Evolutionary conservation across 2,329 filamentous ascomycete species (phyloP).

Genomic region (Rhynchosporium agropyri): DNA sequence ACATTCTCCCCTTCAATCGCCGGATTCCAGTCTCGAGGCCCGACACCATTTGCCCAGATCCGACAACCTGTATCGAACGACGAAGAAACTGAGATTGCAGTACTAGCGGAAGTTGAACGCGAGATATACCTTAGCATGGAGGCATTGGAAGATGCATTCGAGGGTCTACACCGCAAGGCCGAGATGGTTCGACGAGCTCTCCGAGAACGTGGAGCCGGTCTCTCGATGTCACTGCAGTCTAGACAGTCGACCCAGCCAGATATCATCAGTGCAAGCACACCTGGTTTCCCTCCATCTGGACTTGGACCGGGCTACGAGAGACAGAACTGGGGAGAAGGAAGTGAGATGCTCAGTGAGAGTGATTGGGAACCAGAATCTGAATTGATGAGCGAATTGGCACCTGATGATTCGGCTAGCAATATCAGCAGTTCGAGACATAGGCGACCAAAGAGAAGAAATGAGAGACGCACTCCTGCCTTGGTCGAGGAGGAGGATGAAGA

Average conservation of each 20-base stretch:
- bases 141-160: constrained; percentile 89
- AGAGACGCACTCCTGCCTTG: constrained; percentile 70
- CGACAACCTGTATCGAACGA: constrained; percentile 78
- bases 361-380: constrained; percentile 48
- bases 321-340: constrained; percentile 37
- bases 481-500: constrained; percentile 67
- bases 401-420: constrained; percentile 81
- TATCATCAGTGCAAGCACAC: constrained; percentile 48
- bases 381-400: constrained; percentile 64
- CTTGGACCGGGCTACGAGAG: constrained; percentile 42
- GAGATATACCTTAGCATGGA: constrained; percentile 97
- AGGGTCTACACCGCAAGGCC: constrained; percentile 83
- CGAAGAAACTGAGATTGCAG: constrained; percentile 90
- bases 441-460: constrained; percentile 67
- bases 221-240: constrained; percentile 48
- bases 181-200: constrained; percentile 78
- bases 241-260: constrained; percentile 36
- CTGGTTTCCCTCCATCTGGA: constrained; percentile 42
- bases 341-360: constrained; percentile 52
- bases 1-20: constrained; percentile 39
- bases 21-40: constrained; percentile 50
- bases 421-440: constrained; percentile 71
- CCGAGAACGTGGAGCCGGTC: constrained; percentile 78
- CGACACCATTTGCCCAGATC: constrained; percentile 57
- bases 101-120: constrained; percentile 86